These are phyloP conservation scores for Posidonia oceanica DNA, from an alignment of 116 monocot species.

Conservation along the genomic window DNA sequence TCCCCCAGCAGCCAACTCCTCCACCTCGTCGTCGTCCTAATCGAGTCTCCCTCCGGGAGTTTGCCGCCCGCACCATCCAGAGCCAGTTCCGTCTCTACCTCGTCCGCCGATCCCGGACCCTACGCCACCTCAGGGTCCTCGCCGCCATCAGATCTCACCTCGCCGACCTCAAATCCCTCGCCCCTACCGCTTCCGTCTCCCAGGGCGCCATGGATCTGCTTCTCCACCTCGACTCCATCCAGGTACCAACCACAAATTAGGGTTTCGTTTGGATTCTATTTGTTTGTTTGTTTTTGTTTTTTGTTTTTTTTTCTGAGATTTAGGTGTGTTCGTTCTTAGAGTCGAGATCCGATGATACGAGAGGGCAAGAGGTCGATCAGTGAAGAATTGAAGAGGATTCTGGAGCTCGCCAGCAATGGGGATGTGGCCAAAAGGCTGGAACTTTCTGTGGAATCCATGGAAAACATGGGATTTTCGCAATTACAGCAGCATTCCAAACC, in stretches of 20 bases:
- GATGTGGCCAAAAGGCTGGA: conserved; percentile 21
- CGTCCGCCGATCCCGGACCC: conserved; percentile 55
- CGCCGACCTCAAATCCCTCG: conserved; percentile 30
- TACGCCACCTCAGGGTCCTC: conserved; percentile 58
- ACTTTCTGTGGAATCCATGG: not conserved
- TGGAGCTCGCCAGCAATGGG: conserved; percentile 46
- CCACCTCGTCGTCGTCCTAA: not conserved
- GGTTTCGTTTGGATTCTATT: not conserved
- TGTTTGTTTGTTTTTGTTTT: not conserved
- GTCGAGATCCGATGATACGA: conserved; percentile 53
- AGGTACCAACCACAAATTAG: conserved; percentile 23
- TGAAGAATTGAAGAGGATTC: conserved; percentile 34
- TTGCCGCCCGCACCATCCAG: conserved; percentile 75
- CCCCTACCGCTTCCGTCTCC: conserved; percentile 24
- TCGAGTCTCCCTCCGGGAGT: conserved; percentile 23
- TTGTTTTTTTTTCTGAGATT: not conserved
- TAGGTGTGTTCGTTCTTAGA: conserved; percentile 19
- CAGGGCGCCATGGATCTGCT: conserved; percentile 52
- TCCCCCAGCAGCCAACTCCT: not conserved
- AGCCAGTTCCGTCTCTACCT: conserved; percentile 56
- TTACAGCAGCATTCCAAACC: too few relatives aligned
- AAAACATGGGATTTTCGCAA: too few relatives aligned
- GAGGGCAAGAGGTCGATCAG: conserved; percentile 59
- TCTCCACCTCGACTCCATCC: conserved; percentile 53
- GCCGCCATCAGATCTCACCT: conserved; percentile 54